These are phyloP conservation scores for Yamadazyma dushanensis DNA, from an alignment of 1,139 yeast genomes.

Conservation along the genomic window DNA sequence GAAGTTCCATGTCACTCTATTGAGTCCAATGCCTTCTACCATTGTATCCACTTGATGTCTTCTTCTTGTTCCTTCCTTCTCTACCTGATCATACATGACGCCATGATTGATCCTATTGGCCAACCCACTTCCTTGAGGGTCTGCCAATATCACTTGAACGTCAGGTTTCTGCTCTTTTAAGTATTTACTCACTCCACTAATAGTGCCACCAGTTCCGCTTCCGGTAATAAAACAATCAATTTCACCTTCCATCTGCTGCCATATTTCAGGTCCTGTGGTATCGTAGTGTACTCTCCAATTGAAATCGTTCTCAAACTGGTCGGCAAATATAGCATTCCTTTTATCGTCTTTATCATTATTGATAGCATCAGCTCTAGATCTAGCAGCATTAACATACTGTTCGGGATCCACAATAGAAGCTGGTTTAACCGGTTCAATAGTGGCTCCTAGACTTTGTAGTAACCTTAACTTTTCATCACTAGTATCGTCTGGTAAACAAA, in stretches of 20 bases:
- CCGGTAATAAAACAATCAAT: conserved; percentile 83
- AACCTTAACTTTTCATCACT: conserved; percentile 77
- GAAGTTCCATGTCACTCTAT: conserved; percentile 82
- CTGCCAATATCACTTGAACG: conserved; percentile 66
- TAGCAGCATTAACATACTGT: conserved; percentile 90
- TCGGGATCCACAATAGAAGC: conserved; percentile 93
- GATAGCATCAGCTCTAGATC: conserved; percentile 58
- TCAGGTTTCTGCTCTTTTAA: conserved; percentile 51
- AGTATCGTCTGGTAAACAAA: conserved; percentile 94
- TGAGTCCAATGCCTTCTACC: conserved; percentile 91
- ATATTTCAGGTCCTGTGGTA: conserved; percentile 91
- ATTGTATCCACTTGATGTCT: conserved; percentile 95
- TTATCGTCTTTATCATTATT: conserved; percentile 40
- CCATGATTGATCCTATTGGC: conserved; percentile 83
- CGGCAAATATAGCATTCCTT: conserved; percentile 76
- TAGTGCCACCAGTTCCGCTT: conserved; percentile 76
- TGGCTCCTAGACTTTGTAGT: conserved; percentile 75
- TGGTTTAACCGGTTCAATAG: conserved; percentile 85
- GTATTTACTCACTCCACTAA: conserved; percentile 79
- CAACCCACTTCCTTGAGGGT: conserved; percentile 95
- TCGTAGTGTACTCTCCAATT: conserved; percentile 85
- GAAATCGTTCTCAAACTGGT: conserved; percentile 90
- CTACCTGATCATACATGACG: conserved; percentile 89
- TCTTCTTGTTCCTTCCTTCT: conserved; percentile 89
- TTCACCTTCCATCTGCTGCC: conserved; percentile 57